Conservation (phyloP, 2,329 filamentous ascomycete genomes). For the Cordyceps farinosa region DNA sequence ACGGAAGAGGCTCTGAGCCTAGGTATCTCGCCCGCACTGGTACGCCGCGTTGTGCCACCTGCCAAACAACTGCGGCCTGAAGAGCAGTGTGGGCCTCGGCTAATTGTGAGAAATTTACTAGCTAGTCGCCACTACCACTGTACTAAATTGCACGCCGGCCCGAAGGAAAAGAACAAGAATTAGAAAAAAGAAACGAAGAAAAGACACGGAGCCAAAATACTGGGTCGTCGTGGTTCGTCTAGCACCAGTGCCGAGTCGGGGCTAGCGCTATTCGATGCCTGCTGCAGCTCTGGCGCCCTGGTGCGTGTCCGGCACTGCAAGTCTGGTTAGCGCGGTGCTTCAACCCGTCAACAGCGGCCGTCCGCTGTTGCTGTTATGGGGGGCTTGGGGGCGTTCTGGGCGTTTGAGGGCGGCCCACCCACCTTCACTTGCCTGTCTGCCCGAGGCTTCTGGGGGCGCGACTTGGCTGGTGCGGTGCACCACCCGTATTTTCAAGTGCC, state of each 20-base stretch:
- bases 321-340: too few species aligned
- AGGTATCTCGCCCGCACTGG: neutral
- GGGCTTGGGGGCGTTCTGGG: too few species aligned
- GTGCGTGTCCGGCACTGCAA: too few species aligned
- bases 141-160: neutral
- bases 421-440: neutral
- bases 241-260: conserved; percentile 5
- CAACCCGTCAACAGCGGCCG: too few species aligned
- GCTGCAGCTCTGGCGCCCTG: neutral
- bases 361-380: neutral
- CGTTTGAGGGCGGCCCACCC: too few species aligned
- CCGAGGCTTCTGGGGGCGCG: neutral
- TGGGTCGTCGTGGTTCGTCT: neutral
- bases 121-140: too few species aligned
- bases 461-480: conserved; percentile 11
- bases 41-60: neutral
- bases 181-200: neutral
- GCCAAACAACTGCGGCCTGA: neutral
- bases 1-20: neutral
- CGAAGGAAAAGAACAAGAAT: neutral
- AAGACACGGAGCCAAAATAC: neutral
- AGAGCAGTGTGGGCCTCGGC: too few species aligned
- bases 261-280: conserved; percentile 10
- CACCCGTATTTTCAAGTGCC: conserved; percentile 3
- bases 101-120: too few species aligned